phyloP scores from a whole-genome alignment of 495 filamentous ascomycete species.

The Penicillium tannophilum region DNA sequence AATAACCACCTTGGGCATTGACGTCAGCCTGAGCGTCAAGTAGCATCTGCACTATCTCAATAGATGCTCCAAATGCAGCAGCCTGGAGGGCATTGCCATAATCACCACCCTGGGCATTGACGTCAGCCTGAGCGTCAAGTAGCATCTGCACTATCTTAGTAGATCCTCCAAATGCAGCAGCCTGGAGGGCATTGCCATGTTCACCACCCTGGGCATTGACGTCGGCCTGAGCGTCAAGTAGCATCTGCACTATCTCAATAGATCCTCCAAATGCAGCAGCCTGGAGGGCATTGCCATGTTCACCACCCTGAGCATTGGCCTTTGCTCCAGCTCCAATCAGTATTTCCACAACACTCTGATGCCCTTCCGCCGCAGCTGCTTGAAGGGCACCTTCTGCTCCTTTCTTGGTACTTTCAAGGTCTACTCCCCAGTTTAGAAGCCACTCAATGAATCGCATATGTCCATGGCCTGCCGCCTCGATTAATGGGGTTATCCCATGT shows the following conservation, averaged over 20 bases:
- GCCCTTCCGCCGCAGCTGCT: background rate
- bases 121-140: no score
- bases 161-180: background rate
- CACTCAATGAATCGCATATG: constrained; percentile 4
- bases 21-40: background rate
- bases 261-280: constrained; percentile 2
- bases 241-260: constrained; percentile 12
- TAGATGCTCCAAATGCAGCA: no score
- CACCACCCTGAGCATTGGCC: constrained; percentile 6
- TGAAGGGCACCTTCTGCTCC: background rate
- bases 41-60: background rate
- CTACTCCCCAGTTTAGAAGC: constrained; percentile 1
- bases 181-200: background rate
- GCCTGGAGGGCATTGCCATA: no score
- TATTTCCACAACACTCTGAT: background rate
- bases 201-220: constrained; percentile 8
- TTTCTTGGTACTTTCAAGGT: background rate
- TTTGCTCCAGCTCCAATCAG: constrained; percentile 5
- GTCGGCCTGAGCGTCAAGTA: constrained; percentile 12
- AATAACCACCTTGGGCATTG: background rate
- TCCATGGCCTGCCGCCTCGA: background rate
- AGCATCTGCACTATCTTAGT: background rate
- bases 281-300: constrained; percentile 16
- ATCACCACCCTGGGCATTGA: no score
- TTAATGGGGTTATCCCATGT: background rate